phyloP scores from a whole-genome alignment of 768 basidiomycete genomes.

The Lentinus tigrinus region DNA sequence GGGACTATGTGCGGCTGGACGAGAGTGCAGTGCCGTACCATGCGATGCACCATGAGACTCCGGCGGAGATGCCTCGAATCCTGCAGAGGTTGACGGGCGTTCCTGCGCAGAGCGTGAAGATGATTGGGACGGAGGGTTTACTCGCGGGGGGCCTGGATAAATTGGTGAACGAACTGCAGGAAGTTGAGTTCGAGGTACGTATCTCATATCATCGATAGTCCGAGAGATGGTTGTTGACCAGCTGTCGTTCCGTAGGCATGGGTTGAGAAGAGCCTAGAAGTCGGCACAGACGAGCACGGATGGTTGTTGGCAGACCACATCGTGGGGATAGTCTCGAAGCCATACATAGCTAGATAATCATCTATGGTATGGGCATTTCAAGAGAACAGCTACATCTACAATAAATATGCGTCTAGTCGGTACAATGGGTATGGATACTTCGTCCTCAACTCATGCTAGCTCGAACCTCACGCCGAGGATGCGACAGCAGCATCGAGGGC shows the following conservation, averaged over 20 bases:
- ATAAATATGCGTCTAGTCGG: background rate
- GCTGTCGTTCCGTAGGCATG: conserved; percentile 2
- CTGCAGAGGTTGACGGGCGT: conserved; percentile 7
- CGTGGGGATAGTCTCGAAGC: conserved; percentile 9
- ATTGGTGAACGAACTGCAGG: conserved; percentile 16
- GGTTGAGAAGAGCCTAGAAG: conserved; percentile 15
- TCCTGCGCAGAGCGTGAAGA: background rate
- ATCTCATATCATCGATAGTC: background rate
- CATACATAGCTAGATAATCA: background rate
- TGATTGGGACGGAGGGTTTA: conserved; percentile 19
- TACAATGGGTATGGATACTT: background rate
- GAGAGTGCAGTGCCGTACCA: background rate
- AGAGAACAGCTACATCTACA: background rate
- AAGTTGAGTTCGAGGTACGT: conserved; percentile 14
- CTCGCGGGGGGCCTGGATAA: conserved; percentile 17
- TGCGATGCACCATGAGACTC: conserved; percentile 15
- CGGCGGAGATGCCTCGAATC: conserved; percentile 11
- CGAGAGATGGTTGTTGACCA: too few species aligned
- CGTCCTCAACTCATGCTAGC: background rate
- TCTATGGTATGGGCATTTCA: background rate
- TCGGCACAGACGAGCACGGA: conserved; percentile 9
- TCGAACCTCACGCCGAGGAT: background rate
- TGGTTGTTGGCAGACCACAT: conserved; percentile 18
- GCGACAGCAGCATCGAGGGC: conserved; percentile 50
- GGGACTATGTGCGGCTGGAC: conserved; percentile 8